These are phyloP conservation scores for Tylopilus balloui DNA, from an alignment of 768 basidiomycete genomes.

Conservation along the genomic window DNA sequence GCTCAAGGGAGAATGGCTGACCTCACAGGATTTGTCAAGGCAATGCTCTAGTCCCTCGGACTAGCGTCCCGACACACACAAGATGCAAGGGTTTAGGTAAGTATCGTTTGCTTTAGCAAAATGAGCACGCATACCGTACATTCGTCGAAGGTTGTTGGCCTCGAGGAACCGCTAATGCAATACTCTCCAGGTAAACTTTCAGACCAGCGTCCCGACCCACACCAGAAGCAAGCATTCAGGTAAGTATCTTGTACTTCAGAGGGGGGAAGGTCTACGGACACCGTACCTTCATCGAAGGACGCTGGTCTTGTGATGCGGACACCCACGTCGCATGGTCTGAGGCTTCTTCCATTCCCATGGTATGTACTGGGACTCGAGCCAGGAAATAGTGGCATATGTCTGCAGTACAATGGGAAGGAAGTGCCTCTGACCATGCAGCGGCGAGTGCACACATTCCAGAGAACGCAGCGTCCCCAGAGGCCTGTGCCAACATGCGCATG, in stretches of 20 bases:
- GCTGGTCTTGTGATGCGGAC: conserved; percentile 26
- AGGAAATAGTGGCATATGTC: conserved; percentile 29
- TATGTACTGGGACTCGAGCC: conserved; percentile 38
- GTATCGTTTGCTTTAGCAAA: neutral
- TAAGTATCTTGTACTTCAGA: neutral
- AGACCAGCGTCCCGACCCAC: conserved; percentile 1
- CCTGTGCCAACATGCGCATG: neutral
- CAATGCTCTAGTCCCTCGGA: conserved; percentile 6
- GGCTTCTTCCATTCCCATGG: conserved; percentile 56
- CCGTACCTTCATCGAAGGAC: neutral
- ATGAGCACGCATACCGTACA: neutral
- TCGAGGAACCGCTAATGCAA: neutral
- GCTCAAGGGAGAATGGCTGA: conserved; percentile 1
- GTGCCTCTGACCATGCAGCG: conserved; percentile 34
- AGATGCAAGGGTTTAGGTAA: conserved; percentile 4
- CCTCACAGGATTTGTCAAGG: neutral
- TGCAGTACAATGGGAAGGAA: conserved; percentile 37
- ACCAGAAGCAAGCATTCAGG: neutral
- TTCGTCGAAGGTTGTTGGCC: neutral
- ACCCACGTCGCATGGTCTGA: conserved; percentile 34
- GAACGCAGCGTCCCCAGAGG: conserved; percentile 16
- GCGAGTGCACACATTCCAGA: conserved; percentile 21
- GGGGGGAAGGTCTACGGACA: neutral
- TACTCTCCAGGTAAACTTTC: conserved; percentile 5
- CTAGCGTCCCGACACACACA: neutral